A percentile compares a stretch with the other conserved stretches of the same genome.
phyloP scores from a whole-genome alignment of 83 land plant genomes.

The Diphasiastrum complanatum region DNA sequence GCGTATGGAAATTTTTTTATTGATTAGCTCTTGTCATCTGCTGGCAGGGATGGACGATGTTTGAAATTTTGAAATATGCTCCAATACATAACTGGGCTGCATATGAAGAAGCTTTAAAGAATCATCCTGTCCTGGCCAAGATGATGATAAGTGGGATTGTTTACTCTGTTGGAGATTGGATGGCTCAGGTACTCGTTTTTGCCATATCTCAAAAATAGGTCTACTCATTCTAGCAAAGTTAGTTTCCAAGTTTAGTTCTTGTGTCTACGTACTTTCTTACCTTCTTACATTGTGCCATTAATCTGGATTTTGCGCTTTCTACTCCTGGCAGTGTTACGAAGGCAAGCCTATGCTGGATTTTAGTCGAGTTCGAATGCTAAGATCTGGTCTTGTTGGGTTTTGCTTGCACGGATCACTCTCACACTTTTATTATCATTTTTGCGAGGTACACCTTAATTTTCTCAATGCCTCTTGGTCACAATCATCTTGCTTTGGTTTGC shows the following conservation, averaged over 20 bases:
- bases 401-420: constrained; percentile 83
- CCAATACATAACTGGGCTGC: constrained; percentile 88
- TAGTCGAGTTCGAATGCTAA: constrained; percentile 64
- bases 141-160: constrained; percentile 89
- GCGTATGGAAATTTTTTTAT: not conserved
- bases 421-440: constrained; percentile 76
- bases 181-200: constrained; percentile 59
- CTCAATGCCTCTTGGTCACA: not conserved
- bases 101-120: constrained; percentile 77
- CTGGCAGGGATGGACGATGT: constrained; percentile 77
- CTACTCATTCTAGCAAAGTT: not conserved
- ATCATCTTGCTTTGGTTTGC: not conserved
- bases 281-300: not conserved
- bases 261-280: not conserved
- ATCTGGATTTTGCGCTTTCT: not conserved
- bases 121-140: constrained; percentile 75
- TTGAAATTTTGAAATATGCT: constrained; percentile 79
- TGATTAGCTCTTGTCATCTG: constrained; percentile 2
- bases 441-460: constrained; percentile 52
- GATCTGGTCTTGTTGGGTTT: constrained; percentile 90
- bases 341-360: constrained; percentile 86
- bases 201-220: not conserved
- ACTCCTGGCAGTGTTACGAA: constrained; percentile 56
- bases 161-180: constrained; percentile 90
- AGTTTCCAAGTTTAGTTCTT: not conserved